phyloP scores from a whole-genome alignment of 2,329 filamentous ascomycete genomes.

The Aspergillus sp. region DNA sequence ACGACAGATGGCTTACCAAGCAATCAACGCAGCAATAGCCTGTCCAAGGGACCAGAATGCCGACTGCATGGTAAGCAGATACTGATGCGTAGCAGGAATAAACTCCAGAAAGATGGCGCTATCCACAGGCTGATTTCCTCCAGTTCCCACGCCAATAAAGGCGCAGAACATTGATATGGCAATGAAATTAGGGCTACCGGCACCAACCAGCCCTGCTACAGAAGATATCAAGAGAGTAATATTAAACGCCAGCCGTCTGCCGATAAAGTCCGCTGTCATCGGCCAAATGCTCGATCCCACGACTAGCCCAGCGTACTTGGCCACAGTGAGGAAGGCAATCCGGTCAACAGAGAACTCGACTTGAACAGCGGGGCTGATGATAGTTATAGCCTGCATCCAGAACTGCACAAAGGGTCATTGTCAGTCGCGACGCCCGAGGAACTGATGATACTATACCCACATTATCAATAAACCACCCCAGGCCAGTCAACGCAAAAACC shows the following conservation, averaged over 20 bases:
- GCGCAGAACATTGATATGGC: conserved; percentile 26
- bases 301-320: conserved; percentile 16
- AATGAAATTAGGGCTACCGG: conserved; percentile 22
- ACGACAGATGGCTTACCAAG: too few species aligned
- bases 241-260: conserved; percentile 21
- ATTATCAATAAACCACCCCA: conserved; percentile 24
- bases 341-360: conserved; percentile 19
- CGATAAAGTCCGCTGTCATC: conserved; percentile 20
- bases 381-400: conserved; percentile 20
- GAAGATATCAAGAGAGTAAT: conserved; percentile 20
- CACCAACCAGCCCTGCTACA: conserved; percentile 21
- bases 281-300: conserved; percentile 19
- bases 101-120: conserved; percentile 19
- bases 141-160: conserved; percentile 20
- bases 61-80: conserved; percentile 17
- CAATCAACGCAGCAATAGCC: conserved; percentile 3
- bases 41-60: conserved; percentile 21
- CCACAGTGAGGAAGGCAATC: conserved; percentile 17
- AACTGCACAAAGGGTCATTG: conserved; percentile 8
- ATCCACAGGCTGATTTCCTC: conserved; percentile 18
- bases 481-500: conserved; percentile 19
- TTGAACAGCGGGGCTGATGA: conserved; percentile 19
- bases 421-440: neutral
- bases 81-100: conserved; percentile 22
- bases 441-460: conserved; percentile 8